These are phyloP conservation scores for Nepenthes gracilis DNA, from an alignment of 148 eudicot genomes.

Conservation along the genomic window DNA sequence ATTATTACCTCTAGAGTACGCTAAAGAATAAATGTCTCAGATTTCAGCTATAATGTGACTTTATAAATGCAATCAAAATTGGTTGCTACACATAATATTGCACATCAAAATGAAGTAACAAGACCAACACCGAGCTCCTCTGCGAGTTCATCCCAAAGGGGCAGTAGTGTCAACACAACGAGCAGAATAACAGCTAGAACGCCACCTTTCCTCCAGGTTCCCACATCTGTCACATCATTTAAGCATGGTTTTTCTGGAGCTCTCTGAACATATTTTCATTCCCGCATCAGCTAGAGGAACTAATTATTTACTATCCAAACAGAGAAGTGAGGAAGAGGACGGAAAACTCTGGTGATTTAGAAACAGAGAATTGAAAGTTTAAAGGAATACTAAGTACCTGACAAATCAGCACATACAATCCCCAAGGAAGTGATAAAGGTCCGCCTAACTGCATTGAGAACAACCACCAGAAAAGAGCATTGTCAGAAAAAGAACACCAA, in stretches of 20 bases:
- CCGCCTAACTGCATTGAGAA: conserved; percentile 70
- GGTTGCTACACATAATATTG: conserved; percentile 5
- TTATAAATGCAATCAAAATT: conserved; percentile 13
- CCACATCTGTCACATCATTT: conserved; percentile 91
- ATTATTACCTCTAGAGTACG: too few relatives aligned
- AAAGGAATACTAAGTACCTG: conserved; percentile 38
- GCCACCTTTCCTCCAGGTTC: conserved; percentile 63
- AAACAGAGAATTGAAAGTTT: not conserved
- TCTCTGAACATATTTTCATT: conserved; percentile 42
- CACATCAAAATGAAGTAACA: conserved; percentile 48
- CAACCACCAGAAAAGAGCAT: not conserved
- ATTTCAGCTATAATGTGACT: conserved; percentile 1
- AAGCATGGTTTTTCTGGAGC: conserved; percentile 93
- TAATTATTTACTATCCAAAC: not conserved
- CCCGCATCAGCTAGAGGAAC: not conserved
- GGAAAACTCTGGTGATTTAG: not conserved
- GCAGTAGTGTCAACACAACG: conserved; percentile 71
- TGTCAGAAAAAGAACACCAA: not conserved
- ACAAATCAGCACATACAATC: conserved; percentile 83
- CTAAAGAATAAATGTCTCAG: not conserved
- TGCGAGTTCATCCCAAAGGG: conserved; percentile 95
- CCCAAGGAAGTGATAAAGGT: conserved; percentile 98
- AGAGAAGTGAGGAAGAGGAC: not conserved
- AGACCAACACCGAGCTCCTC: conserved; percentile 92
- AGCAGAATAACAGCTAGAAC: conserved; percentile 41